A percentile compares a stretch with the other conserved stretches of the same genome.
Conservation (phyloP, 1,284 basidiomycete genomes). For the Paramarasmius palmivorus region DNA sequence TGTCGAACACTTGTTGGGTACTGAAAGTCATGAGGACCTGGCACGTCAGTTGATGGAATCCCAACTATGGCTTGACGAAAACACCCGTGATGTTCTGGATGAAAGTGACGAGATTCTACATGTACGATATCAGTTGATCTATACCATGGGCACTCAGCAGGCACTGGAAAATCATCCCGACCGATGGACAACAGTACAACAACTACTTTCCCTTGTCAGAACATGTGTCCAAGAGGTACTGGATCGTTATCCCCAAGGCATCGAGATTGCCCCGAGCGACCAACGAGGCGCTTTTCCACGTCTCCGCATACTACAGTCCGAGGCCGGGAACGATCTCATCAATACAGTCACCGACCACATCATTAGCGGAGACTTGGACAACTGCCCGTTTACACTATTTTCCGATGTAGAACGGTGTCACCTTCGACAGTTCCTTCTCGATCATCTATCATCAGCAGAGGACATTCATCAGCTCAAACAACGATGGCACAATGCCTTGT, state of each 20-base stretch:
- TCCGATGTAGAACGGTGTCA: background rate
- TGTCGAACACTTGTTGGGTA: conserved; percentile 31
- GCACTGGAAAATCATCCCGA: conserved; percentile 44
- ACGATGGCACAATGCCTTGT: conserved; percentile 19
- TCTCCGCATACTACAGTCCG: conserved; percentile 30
- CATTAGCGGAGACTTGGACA: too few relatives aligned
- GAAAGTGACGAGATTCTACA: conserved; percentile 19
- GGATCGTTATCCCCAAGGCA: conserved; percentile 16
- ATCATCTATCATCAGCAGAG: background rate
- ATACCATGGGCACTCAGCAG: conserved; percentile 34
- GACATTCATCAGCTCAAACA: conserved; percentile 15
- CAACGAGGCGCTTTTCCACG: conserved; percentile 27
- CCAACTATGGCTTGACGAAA: conserved; percentile 7
- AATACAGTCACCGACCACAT: too few relatives aligned
- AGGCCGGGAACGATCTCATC: conserved; percentile 23
- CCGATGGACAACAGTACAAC: conserved; percentile 46
- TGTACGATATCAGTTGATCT: conserved; percentile 12
- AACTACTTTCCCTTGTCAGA: conserved; percentile 32
- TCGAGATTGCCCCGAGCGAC: conserved; percentile 18
- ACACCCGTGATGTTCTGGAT: conserved; percentile 15
- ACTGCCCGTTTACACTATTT: too few relatives aligned
- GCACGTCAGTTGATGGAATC: conserved; percentile 4
- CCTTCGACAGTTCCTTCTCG: background rate
- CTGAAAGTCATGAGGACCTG: conserved; percentile 34
- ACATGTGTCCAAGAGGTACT: conserved; percentile 17